Base-by-base conservation (phyloP, 805 yeast species). In the Teunomyces aglyptinius region DNA sequence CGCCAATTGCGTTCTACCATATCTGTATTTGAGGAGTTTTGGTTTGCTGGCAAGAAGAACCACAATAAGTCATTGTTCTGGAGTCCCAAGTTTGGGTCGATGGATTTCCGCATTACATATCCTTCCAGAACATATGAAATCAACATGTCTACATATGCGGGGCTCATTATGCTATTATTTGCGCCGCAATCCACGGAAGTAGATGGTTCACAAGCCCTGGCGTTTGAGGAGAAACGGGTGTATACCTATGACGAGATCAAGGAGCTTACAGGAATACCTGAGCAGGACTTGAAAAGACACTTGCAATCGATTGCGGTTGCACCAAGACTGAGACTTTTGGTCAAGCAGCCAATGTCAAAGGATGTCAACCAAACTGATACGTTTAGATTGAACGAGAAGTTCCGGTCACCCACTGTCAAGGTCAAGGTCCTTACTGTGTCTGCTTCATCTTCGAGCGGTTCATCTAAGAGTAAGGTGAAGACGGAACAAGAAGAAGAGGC, bases 281-380 rank as follows among this genome's bases (percentile, higher is more conserved):
- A 76, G 27, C 64, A 68, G 2, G 98, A 92, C 54, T 71, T 92
- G 32, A 74, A 77, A 15, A 76, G 96, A 47, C 92, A 89, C 49
- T 67, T 94, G 45, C 87, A 85, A 59, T 88, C 97, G 1, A 78
- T 94, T 26, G 82, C 96, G 0, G 86, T 90, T 38, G 92, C 95
- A 0, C 89, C 96, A 3, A 77, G 85, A 52, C 82, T 89, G 50
- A 76, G 94, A 50, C 71, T 92, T n/a, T 68, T 92, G 52, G 70
- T 73, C 26, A 92, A 90, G 58, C 71, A 61, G 15, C 96, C 97
- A 6, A 80, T 80, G 85, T 73, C 89, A 0, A 86, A 81, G 50
- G 89, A 82, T 2, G 81, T 90, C 27, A 78, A 77, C 41, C 71
- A 77, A 1, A 67, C 66, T 5, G 96, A 90, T 65, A 64, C 64